Evolutionary conservation across 2,329 filamentous ascomycete genomes (phyloP).

Genomic region (Botrytis medusae): DNA sequence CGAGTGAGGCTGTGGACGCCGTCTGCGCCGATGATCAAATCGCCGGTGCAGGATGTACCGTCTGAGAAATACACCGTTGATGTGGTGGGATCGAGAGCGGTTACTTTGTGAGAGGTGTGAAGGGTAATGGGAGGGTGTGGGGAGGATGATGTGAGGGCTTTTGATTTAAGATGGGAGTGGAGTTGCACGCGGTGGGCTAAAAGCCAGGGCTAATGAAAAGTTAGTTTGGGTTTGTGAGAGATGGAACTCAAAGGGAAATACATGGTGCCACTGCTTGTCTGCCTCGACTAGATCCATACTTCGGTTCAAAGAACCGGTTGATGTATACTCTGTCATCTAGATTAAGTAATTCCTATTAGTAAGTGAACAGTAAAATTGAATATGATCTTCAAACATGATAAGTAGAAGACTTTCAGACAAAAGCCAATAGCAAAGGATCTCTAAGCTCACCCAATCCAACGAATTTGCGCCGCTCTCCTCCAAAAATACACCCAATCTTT

Average conservation of each 20-base stretch:
- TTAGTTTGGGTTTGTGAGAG: not conserved
- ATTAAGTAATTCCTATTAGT: not conserved
- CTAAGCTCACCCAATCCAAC: not conserved
- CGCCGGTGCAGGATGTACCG: conserved; percentile 38
- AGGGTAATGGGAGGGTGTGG: conserved; percentile 43
- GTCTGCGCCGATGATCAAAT: conserved; percentile 17
- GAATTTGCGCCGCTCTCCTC: conserved; percentile 42
- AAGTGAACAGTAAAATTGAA: not conserved
- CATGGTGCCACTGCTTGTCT: conserved; percentile 50
- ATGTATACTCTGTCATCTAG: conserved; percentile 39
- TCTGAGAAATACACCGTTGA: conserved; percentile 48
- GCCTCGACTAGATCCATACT: conserved; percentile 35
- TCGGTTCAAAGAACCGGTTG: not conserved
- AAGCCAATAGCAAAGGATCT: not conserved
- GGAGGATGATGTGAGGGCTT: conserved; percentile 44
- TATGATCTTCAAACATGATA: not conserved
- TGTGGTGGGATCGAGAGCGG: conserved; percentile 44
- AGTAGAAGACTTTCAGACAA: not conserved
- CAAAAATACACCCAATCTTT: conserved; percentile 45
- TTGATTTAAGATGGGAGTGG: conserved; percentile 51
- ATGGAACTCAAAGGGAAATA: not conserved
- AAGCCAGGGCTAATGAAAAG: conserved; percentile 45
- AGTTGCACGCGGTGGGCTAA: conserved; percentile 54
- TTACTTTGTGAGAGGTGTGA: conserved; percentile 45
- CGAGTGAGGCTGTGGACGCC: conserved; percentile 5